Base-by-base conservation (phyloP, 257 asterid genomes). In the Scutellaria baicalensis region DNA sequence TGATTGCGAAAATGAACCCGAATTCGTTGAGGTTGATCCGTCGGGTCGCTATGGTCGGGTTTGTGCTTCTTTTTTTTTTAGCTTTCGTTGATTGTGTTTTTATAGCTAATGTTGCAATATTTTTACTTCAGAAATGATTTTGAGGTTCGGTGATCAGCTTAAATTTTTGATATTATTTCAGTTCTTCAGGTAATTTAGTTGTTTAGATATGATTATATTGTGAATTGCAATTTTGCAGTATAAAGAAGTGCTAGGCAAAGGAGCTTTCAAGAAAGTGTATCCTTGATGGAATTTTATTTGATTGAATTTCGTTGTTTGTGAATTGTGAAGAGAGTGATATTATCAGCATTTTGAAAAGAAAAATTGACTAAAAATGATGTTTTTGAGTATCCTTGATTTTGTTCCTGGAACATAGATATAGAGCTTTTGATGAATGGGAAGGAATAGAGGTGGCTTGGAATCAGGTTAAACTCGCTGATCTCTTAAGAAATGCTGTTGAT, bases 401-500 rank as follows among this genome's bases (percentile, higher is more conserved):
- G 21, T 77, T 73, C 81, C 16, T 77, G 84, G 75, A 45, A 84
- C 57, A 58, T 81, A 94, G 99, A 84, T 94, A 91, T 68, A 84
- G 93, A 82, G 97, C 96, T 56, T 94, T 94, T 82, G 99, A 94
- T 79, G 95, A 88, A 78, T 81, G 83, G 87, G 99, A 94, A 79
- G 99, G 99, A 66, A 89, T 94, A 69, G 99, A 94, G 82, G 97
- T 91, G 71, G 99, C 99, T 2, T 94, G 99, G 99, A 94, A 94
- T 82, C 97, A 91, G 79, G 97, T 94, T 80, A 94, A 86, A 80
- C 82, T 88, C 14, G 85, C 96, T 56, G 97, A 94, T 84, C 84
- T 94, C 35, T 74, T 94, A 76, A 86, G 92, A 75, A 89, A 88
- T 69, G 59, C 93, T 0, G 93, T 84, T 68, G 97, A 91, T 81